Conservation (phyloP, 148 eudicot genomes). For the Rhododendron ferrugineum region DNA sequence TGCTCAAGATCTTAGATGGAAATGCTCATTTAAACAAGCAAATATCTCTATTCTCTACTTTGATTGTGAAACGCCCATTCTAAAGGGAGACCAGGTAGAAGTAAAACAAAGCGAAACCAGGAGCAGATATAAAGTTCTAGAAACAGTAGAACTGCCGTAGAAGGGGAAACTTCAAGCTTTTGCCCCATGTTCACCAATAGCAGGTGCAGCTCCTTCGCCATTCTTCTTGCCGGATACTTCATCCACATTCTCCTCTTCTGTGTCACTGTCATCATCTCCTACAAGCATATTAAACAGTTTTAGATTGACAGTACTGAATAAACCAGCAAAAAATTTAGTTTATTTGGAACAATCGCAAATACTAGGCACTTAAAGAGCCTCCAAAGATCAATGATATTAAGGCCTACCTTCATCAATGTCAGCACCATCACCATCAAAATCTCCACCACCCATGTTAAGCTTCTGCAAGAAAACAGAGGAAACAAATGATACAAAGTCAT, state of each 20-base stretch:
- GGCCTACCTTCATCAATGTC: conserved; percentile 37
- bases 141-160: background rate
- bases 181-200: background rate
- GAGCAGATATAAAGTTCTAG: background rate
- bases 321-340: background rate
- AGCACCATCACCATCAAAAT: conserved; percentile 36
- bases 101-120: background rate
- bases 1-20: no score
- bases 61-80: background rate
- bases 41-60: background rate
- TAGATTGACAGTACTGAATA: background rate
- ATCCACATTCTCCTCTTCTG: conserved; percentile 9
- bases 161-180: background rate
- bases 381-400: background rate
- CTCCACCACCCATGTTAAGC: conserved; percentile 61
- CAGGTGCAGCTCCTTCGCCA: background rate
- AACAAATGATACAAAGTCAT: background rate
- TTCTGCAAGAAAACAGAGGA: conserved; percentile 32
- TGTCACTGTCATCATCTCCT: conserved; percentile 10
- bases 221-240: conserved; percentile 5
- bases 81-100: background rate
- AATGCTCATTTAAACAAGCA: background rate
- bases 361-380: background rate
- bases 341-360: background rate
- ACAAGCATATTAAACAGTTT: background rate